phyloP scores from a whole-genome alignment of 2,329 filamentous ascomycete genomes.

The Cadophora sp. region DNA sequence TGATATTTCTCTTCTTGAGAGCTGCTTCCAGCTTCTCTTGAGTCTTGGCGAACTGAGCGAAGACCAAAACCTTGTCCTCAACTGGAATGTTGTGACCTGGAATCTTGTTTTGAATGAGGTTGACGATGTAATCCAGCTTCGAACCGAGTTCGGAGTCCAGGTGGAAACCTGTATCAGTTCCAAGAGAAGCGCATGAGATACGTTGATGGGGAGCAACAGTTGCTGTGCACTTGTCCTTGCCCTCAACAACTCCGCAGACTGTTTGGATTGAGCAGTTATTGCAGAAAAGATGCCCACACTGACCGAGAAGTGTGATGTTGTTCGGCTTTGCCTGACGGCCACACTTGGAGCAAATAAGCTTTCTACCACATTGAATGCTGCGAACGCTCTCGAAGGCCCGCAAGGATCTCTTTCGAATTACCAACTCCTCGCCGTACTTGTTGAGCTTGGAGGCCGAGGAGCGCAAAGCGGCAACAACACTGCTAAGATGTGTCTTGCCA shows the following conservation, averaged over 20 bases:
- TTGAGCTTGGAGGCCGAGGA: background rate
- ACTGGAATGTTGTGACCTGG: background rate
- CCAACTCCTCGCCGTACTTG: background rate
- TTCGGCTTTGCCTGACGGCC: background rate
- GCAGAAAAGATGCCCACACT: conserved; percentile 61
- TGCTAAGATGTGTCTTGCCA: too few species aligned
- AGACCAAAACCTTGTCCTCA: conserved; percentile 60
- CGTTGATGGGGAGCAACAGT: conserved; percentile 15
- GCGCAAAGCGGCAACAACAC: background rate
- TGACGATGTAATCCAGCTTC: conserved; percentile 55
- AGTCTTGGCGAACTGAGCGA: conserved; percentile 59
- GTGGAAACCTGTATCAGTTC: background rate
- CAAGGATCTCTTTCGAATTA: conserved; percentile 7
- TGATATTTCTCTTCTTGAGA: conserved; percentile 44
- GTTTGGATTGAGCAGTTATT: conserved; percentile 19
- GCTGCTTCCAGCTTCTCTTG: conserved; percentile 48
- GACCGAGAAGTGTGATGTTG: conserved; percentile 50
- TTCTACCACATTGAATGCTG: background rate
- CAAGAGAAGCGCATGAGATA: conserved; percentile 6
- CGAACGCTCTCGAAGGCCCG: background rate
- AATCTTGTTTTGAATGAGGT: conserved; percentile 50
- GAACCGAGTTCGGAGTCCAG: conserved; percentile 44
- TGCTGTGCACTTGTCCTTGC: conserved; percentile 13
- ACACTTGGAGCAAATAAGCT: conserved; percentile 13
- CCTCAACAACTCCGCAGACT: background rate